Evolutionary conservation across 805 yeast genomes (phyloP).

Genomic region (Naumovozyma castellii): DNA sequence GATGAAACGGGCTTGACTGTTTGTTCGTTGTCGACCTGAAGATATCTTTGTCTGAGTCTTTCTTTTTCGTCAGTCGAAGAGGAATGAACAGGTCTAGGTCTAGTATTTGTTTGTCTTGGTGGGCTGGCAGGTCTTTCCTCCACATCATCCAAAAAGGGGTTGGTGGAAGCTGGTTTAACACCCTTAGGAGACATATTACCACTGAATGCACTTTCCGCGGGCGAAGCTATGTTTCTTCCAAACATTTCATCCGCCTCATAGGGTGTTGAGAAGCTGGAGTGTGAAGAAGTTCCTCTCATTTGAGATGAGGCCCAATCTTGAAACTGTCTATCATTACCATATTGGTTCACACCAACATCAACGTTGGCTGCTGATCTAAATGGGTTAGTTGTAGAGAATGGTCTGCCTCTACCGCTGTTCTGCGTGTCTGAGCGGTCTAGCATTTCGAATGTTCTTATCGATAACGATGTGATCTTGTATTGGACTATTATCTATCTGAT

Average conservation of each 20-base stretch:
- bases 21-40: constrained; percentile 14
- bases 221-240: constrained; percentile 12
- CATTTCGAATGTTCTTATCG: constrained; percentile 5
- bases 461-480: too few relatives aligned
- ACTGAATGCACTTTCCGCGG: constrained; percentile 26
- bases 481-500: too few relatives aligned
- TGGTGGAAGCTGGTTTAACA: constrained; percentile 18
- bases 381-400: constrained; percentile 62
- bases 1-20: neutral
- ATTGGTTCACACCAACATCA: constrained; percentile 22
- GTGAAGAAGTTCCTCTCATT: constrained; percentile 3
- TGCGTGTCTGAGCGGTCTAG: constrained; percentile 14
- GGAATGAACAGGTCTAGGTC: constrained; percentile 12
- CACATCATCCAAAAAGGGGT: constrained; percentile 29
- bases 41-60: constrained; percentile 25
- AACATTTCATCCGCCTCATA: constrained; percentile 11
- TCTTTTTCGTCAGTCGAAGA: constrained; percentile 28
- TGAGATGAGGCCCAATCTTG: constrained; percentile 44
- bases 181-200: constrained; percentile 22
- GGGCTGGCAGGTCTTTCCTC: constrained; percentile 4
- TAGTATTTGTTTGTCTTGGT: constrained; percentile 1
- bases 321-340: constrained; percentile 33
- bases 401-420: constrained; percentile 22
- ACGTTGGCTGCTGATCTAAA: constrained; percentile 41
- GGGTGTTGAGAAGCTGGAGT: constrained; percentile 4